A percentile compares a stretch with the other conserved stretches of the same genome.
Conservation (phyloP, 371 early-diverging fungal genomes). For the Lichtheimia corymbifera region DNA sequence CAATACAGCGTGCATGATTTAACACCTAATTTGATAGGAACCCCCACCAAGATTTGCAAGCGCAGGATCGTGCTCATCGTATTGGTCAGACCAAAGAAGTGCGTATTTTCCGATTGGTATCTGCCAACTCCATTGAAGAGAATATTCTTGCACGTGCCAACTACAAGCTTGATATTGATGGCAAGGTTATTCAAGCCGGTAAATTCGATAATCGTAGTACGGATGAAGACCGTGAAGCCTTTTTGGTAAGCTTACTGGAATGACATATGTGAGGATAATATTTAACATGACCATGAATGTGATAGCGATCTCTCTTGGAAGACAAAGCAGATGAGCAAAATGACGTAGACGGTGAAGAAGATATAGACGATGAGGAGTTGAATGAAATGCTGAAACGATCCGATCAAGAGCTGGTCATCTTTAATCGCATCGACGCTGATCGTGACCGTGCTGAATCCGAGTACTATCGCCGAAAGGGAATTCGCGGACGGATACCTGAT, state of each 20-base stretch:
- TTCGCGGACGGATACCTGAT: constrained; percentile 48
- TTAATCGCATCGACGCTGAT: constrained; percentile 72
- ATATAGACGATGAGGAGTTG: constrained; percentile 81
- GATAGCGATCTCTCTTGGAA: constrained; percentile 23
- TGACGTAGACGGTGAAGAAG: constrained; percentile 64
- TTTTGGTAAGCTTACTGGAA: constrained; percentile 46
- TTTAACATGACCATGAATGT: not conserved
- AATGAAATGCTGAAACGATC: constrained; percentile 83
- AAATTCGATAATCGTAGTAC: constrained; percentile 97
- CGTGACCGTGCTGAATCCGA: constrained; percentile 50
- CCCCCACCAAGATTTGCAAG: constrained; percentile 98
- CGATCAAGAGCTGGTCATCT: constrained; percentile 75
- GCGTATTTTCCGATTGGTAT: constrained; percentile 94
- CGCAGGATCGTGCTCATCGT: constrained; percentile 99
- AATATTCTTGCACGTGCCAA: constrained; percentile 93
- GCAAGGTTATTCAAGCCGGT: constrained; percentile 98
- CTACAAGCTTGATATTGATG: constrained; percentile 95
- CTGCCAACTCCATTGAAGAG: constrained; percentile 95
- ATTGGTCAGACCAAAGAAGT: constrained; percentile 99
- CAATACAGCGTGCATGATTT: not conserved
- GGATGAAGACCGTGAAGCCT: constrained; percentile 88
- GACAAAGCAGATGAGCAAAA: constrained; percentile 25
- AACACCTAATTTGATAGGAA: constrained; percentile 57
- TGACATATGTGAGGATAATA: not conserved
- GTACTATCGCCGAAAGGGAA: constrained; percentile 15